Base-by-base conservation (phyloP, 2,329 filamentous ascomycete genomes). In the Coniochaeta sp. region DNA sequence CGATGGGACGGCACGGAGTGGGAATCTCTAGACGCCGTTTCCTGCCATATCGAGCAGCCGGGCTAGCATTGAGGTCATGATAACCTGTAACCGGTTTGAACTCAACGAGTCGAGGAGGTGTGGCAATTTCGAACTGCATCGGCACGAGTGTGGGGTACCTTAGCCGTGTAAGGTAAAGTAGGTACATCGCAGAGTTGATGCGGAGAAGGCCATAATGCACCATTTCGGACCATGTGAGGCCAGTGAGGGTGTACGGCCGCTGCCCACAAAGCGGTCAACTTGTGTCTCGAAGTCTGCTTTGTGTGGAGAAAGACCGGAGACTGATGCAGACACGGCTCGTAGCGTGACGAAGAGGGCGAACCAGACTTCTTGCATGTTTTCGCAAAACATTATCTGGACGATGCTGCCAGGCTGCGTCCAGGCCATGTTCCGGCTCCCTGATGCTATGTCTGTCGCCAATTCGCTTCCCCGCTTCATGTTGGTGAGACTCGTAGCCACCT, bases 1-100 rank as follows among this genome's bases (percentile, higher is more conserved):
- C 49, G 51, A 28, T 20, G 49, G 53, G 46, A 52, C 57, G 57
- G 58, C 58, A 56, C 53, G 52, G 56, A 51, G 56, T 60, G 55
- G 52, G 54, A 38, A 49, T 53, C 27, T 30, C 31, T 31, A 12
- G 31, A 30, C 24, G 8, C 32, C 13, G 13, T 47, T 47, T 49
- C 33, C 35, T 42, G 50, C 53, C 38, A 47, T 22, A 53, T 52
- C 49, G 26, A 48, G 30, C 31, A 26, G 22, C 38, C n/a, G 26
- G 38, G 18, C 35, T 42, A 13, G 38, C 9, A 42, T 24, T 24
- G 38, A 6, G 14, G 38, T 14, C 20, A 13, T 5, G 8, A 33
- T 22, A 42, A 42, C 38, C 20, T 42, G 38, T 20, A 40, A 40
- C 31, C 42, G 8, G 47, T 20, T 27, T 27, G 31, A 12, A n/a